A percentile compares a stretch with the other conserved stretches of the same genome.
Evolutionary conservation across 352 stramenopile genomes (phyloP).

Genomic region (Pythium aquatile): DNA sequence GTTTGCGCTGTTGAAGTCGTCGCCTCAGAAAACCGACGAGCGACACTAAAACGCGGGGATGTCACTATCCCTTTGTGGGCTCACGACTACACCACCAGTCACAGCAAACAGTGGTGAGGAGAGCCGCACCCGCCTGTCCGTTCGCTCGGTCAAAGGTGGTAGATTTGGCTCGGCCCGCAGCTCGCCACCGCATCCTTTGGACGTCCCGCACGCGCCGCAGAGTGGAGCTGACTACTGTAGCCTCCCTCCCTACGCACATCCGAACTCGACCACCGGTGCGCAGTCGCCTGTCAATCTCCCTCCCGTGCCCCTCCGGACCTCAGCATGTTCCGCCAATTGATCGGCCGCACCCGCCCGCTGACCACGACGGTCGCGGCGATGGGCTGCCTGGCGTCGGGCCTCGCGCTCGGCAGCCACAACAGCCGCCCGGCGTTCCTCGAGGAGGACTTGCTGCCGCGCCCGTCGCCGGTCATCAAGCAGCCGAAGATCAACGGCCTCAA

Average conservation of each 20-base stretch:
- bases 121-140: background rate
- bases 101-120: conserved; percentile 12
- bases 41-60: conserved; percentile 4
- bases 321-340: conserved; percentile 70
- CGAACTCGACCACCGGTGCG: conserved; percentile 17
- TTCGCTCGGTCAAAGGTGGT: background rate
- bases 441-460: conserved; percentile 45
- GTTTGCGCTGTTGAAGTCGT: conserved; percentile 15
- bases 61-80: background rate
- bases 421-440: conserved; percentile 42
- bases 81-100: conserved; percentile 29
- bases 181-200: conserved; percentile 13
- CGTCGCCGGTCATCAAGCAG: conserved; percentile 74
- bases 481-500: conserved; percentile 93
- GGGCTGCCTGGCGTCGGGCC: conserved; percentile 43
- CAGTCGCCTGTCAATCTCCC: conserved; percentile 4
- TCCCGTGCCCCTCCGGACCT: background rate
- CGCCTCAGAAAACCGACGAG: conserved; percentile 8
- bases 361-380: conserved; percentile 50
- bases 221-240: no score
- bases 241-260: conserved; percentile 5
- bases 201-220: conserved; percentile 5
- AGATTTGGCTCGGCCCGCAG: background rate
- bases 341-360: conserved; percentile 50
- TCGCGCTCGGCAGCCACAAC: conserved; percentile 40